Conservation (phyloP, 768 basidiomycete species). For the Pleurotus ostreatus region DNA sequence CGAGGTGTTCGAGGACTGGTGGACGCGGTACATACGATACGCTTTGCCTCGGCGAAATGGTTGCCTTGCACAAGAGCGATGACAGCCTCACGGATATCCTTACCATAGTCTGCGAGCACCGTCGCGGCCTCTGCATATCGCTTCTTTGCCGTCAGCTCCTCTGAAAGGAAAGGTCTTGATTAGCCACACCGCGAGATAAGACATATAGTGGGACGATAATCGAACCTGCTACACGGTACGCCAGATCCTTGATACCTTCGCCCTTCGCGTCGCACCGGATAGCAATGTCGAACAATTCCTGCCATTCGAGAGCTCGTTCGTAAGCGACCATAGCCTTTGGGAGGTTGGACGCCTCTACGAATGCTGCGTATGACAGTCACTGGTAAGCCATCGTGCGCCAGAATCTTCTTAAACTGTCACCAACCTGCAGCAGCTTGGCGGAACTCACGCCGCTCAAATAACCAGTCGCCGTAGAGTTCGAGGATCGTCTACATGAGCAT, state of each 20-base stretch:
- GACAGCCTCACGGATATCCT: conserved; percentile 74
- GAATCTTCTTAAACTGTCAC: conserved; percentile 9
- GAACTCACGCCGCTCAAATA: conserved; percentile 84
- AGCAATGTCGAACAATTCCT: conserved; percentile 84
- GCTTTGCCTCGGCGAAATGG: conserved; percentile 82
- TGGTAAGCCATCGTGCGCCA: no score
- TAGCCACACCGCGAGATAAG: background rate
- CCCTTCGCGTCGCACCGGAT: conserved; percentile 40
- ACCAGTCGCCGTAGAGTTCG: conserved; percentile 78
- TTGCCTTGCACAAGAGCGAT: conserved; percentile 77
- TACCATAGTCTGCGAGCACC: conserved; percentile 79
- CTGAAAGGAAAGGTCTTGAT: conserved; percentile 33
- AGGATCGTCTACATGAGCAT: conserved; percentile 51
- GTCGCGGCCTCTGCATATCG: conserved; percentile 75
- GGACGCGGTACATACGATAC: conserved; percentile 52
- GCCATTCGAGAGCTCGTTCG: conserved; percentile 87
- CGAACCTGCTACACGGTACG: conserved; percentile 78
- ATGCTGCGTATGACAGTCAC: conserved; percentile 42
- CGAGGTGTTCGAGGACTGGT: background rate
- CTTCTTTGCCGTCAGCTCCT: conserved; percentile 79
- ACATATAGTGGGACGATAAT: conserved; percentile 7
- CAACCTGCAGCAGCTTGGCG: conserved; percentile 78
- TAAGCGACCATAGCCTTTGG: conserved; percentile 83
- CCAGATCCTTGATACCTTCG: conserved; percentile 61
- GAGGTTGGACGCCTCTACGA: conserved; percentile 58